phyloP scores from a whole-genome alignment of 1,284 basidiomycete species.

The Waitea zeae region DNA sequence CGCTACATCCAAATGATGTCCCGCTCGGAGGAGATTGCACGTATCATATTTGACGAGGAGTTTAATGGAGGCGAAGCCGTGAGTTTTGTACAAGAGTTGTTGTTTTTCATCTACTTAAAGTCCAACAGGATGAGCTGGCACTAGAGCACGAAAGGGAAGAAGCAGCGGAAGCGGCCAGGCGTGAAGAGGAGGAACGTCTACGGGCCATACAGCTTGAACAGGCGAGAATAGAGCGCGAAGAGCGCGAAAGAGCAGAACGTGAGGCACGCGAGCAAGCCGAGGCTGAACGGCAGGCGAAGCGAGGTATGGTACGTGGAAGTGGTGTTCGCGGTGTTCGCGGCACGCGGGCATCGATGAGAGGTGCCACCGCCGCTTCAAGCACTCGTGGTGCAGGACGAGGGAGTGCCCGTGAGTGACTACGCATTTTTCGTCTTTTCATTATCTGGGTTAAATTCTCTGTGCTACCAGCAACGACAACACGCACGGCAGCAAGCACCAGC shows the following conservation, averaged over 20 bases:
- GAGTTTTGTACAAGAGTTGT: slow-evolving; percentile 11
- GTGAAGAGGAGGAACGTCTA: slow-evolving; percentile 30
- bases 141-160: slow-evolving; percentile 31
- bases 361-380: too few species aligned
- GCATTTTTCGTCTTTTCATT: too few species aligned
- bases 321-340: slow-evolving; percentile 20
- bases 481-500: too few species aligned
- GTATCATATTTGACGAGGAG: slow-evolving; percentile 53
- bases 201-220: slow-evolving; percentile 28
- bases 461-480: too few species aligned
- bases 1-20: slow-evolving; percentile 55
- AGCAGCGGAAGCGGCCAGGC: slow-evolving; percentile 24
- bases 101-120: background rate
- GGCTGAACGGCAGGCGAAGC: slow-evolving; percentile 9
- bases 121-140: slow-evolving; percentile 38
- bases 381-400: too few species aligned
- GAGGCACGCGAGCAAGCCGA: slow-evolving; percentile 23
- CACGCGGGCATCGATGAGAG: slow-evolving; percentile 20
- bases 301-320: slow-evolving; percentile 10
- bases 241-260: slow-evolving; percentile 25
- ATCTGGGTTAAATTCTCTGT: too few species aligned
- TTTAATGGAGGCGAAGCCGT: slow-evolving; percentile 58
- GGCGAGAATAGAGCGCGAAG: slow-evolving; percentile 30
- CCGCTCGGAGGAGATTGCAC: slow-evolving; percentile 45
- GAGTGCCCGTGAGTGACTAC: too few species aligned